phyloP scores from a whole-genome alignment of 2,329 filamentous ascomycete genomes.

The Chaetomium globosum region DNA sequence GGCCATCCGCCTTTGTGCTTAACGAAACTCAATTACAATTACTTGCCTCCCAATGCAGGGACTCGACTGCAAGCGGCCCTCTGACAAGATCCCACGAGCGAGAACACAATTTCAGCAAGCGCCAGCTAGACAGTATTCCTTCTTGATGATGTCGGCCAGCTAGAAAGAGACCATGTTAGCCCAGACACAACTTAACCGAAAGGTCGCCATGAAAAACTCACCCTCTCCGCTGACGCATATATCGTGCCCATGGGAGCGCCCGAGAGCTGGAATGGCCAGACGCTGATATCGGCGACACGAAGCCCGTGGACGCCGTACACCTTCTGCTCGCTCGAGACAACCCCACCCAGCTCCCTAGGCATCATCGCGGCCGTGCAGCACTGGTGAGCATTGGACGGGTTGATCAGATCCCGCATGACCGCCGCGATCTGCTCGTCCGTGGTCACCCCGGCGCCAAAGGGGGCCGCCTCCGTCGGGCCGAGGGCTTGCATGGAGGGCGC shows the following conservation, averaged over 20 bases:
- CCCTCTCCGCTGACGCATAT: conserved; percentile 35
- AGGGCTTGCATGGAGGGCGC: conserved; percentile 40
- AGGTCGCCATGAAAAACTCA: not conserved
- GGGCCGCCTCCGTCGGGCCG: conserved; percentile 38
- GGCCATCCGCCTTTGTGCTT: not conserved
- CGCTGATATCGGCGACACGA: conserved; percentile 33
- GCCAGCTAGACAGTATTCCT: conserved; percentile 26
- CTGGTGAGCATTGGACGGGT: conserved; percentile 38
- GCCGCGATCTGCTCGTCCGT: conserved; percentile 38
- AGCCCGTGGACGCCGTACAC: conserved; percentile 31
- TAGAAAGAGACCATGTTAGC: conserved; percentile 8
- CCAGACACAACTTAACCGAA: no score
- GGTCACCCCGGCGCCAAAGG: conserved; percentile 36
- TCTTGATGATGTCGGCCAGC: conserved; percentile 37
- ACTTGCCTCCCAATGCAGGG: not conserved
- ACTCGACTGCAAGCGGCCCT: not conserved
- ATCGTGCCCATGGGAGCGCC: conserved; percentile 35
- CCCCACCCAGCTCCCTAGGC: conserved; percentile 27
- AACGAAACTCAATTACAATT: not conserved
- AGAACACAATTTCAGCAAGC: conserved; percentile 10
- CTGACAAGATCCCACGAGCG: not conserved
- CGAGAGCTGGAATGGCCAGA: conserved; percentile 34
- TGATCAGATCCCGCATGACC: conserved; percentile 32
- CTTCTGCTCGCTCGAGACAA: conserved; percentile 29
- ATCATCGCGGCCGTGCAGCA: conserved; percentile 38